Percentiles rank a stretch among this genome's conserved stretches.
Conservation (phyloP, 495 filamentous ascomycete genomes). For the Penicillium waksmanii region DNA sequence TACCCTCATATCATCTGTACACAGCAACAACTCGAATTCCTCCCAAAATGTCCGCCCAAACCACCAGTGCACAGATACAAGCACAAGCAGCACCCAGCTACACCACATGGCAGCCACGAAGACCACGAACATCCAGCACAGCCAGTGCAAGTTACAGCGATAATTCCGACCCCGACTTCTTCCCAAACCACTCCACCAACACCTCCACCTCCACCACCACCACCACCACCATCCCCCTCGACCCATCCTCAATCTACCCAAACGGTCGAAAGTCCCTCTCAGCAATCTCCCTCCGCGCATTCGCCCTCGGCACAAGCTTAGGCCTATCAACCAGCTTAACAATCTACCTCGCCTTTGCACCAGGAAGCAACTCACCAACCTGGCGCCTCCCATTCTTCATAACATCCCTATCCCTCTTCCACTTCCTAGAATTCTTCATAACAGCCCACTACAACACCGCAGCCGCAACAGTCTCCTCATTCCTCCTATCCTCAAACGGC, state of each 20-base stretch:
- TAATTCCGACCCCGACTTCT: background rate
- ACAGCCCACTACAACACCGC: slow-evolving; percentile 83
- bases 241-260: slow-evolving; percentile 48
- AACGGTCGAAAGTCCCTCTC: slow-evolving; percentile 69
- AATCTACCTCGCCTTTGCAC: slow-evolving; percentile 1
- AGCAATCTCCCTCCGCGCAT: slow-evolving; percentile 78
- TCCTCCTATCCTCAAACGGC: slow-evolving; percentile 86
- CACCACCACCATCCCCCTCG: slow-evolving; percentile 5
- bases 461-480: slow-evolving; percentile 70
- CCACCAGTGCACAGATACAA: slow-evolving; percentile 11
- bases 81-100: background rate
- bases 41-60: slow-evolving; percentile 17
- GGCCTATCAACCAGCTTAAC: slow-evolving; percentile 43
- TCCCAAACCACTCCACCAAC: slow-evolving; percentile 16
- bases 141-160: too few species aligned
- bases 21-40: background rate
- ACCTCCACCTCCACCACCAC: slow-evolving; percentile 9
- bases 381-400: slow-evolving; percentile 89
- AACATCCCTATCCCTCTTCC: slow-evolving; percentile 75
- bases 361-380: slow-evolving; percentile 44
- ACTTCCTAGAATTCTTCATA: slow-evolving; percentile 93
- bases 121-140: slow-evolving; percentile 2
- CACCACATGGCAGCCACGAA: too few species aligned
- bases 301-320: slow-evolving; percentile 56
- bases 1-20: background rate